phyloP scores from a whole-genome alignment of 768 basidiomycete genomes.

The Amanita inopinata region DNA sequence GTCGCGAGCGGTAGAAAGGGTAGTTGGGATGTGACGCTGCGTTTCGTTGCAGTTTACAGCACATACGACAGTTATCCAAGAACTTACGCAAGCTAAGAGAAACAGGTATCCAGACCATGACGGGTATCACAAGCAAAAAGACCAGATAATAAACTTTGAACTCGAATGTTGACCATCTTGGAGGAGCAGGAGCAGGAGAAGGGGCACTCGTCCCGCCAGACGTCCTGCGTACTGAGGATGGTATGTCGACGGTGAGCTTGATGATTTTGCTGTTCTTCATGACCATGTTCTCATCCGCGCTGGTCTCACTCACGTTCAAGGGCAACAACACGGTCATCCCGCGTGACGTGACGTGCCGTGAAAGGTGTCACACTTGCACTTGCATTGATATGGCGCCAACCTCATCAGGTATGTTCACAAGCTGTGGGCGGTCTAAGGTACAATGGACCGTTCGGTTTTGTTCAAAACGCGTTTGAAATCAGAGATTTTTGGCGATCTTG shows the following conservation, averaged over 20 bases:
- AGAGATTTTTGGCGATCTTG: slow-evolving; percentile 34
- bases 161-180: slow-evolving; percentile 76
- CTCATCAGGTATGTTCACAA: not conserved
- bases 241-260: slow-evolving; percentile 47
- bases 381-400: not conserved
- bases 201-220: no score
- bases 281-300: not conserved
- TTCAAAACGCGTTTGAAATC: not conserved
- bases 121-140: slow-evolving; percentile 49
- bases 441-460: no score
- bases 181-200: no score
- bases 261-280: slow-evolving; percentile 14
- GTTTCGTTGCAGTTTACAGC: slow-evolving; percentile 5
- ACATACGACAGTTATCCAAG: not conserved
- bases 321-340: not conserved
- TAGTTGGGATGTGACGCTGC: slow-evolving; percentile 74
- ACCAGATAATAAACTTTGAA: slow-evolving; percentile 69
- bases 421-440: no score
- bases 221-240: slow-evolving; percentile 33
- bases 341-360: slow-evolving; percentile 2
- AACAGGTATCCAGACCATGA: slow-evolving; percentile 72
- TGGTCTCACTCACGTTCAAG: not conserved
- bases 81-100: slow-evolving; percentile 68
- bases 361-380: not conserved
- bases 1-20: slow-evolving; percentile 37